Evolutionary conservation across 106 monocot species (phyloP).

Genomic region (Acorus calamus): DNA sequence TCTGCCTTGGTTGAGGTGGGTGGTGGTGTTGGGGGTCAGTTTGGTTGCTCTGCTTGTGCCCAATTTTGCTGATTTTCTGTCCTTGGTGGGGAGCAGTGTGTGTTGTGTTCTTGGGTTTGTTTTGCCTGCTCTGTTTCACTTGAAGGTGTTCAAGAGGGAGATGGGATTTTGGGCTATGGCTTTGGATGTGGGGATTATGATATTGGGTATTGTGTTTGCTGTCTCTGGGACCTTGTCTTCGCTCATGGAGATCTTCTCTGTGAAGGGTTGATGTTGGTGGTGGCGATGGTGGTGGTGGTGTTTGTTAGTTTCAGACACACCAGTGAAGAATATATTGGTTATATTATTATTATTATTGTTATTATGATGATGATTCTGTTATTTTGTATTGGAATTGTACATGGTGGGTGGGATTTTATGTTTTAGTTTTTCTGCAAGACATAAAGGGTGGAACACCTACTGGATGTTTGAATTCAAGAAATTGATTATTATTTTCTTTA

Average conservation of each 20-base stretch:
- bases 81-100: slow-evolving; percentile 35
- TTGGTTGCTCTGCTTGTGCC: slow-evolving; percentile 30
- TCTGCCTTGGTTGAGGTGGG: slow-evolving; percentile 27
- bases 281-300: no score
- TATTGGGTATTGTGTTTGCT: slow-evolving; percentile 21
- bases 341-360: no score
- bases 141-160: slow-evolving; percentile 22
- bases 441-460: no score
- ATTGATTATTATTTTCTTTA: no score
- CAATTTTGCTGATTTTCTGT: slow-evolving; percentile 35
- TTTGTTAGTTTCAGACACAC: no score
- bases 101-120: slow-evolving; percentile 29
- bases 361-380: no score
- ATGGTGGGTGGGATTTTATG: no score
- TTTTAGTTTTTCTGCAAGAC: no score
- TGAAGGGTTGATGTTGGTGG: background rate
- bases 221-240: slow-evolving; percentile 20
- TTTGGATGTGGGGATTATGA: slow-evolving; percentile 11
- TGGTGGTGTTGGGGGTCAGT: slow-evolving; percentile 14
- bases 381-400: no score
- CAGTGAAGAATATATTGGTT: no score
- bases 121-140: slow-evolving; percentile 29
- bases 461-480: no score
- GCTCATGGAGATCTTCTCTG: slow-evolving; percentile 20
- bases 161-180: slow-evolving; percentile 9